Evolutionary conservation across 2,329 filamentous ascomycete species (phyloP), one percentile per base, ranked within the genome.

Genomic region (Chaetomiaceae sp.): DNA sequence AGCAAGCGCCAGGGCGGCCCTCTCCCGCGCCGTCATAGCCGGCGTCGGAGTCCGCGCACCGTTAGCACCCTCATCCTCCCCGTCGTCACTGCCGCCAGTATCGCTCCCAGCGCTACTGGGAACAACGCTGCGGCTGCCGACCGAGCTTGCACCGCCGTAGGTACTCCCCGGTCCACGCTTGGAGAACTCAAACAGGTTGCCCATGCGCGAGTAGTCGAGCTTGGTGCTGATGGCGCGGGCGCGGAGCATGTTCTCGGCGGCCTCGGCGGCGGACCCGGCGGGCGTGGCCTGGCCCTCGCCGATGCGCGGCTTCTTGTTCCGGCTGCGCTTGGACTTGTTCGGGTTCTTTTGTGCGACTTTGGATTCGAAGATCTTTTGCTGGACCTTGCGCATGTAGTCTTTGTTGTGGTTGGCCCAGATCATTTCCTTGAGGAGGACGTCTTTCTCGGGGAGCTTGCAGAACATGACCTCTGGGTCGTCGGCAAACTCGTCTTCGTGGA

Each of bases 401-500:
- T 94, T 91, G 70, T 99, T 97, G 66, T 91, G 85, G 55, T 92
- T 91, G 39, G 95, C 84, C 94, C 94, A 99, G 48, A 97, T 88
- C 55, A 84, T 83, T 69, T 96, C 91, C 69, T 96, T 97, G 65
- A 91, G 82, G 31, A 81, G 81, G 2, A 85, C 82, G 71, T 97
- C 91, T 3, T 83, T 81, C 1, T 85, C 80, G 0, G 79, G 81
- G 5, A 97, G 77, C 33, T 91, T 71, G 65, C 91, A 96, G 63
- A 88, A 88, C 55, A 80, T 74, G 5, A 99, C 90, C 69, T 99
- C 94, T 0, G 85, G 87, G 58, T 99, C 94, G 62, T 95, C 84
- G 34, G 85, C 88, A 64, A 97, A 96, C 65, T 96, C 91, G 53
- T 88, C 81, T 53, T 88, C 88, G 47, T 80, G 83, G 19, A 95